A percentile compares a stretch with the other conserved stretches of the same genome.
Conservation (phyloP, 805 yeast genomes). For the Schwanniomyces sp. region DNA sequence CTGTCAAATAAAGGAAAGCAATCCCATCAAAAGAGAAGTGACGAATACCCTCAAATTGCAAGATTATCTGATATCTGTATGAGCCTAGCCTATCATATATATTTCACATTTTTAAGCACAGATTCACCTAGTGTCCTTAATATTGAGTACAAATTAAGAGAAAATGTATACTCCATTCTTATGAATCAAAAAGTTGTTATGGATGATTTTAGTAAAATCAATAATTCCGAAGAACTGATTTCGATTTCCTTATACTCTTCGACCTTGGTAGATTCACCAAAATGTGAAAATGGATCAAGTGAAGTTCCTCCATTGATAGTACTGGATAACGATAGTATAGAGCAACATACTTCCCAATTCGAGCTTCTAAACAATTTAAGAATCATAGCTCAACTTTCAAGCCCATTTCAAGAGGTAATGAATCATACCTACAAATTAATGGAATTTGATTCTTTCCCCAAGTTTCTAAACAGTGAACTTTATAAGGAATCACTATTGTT, state of each 20-base stretch:
- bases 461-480: slow-evolving; percentile 46
- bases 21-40: not conserved
- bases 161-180: slow-evolving; percentile 33
- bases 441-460: slow-evolving; percentile 74
- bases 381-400: slow-evolving; percentile 14
- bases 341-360: slow-evolving; percentile 8
- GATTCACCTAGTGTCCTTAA: slow-evolving; percentile 74
- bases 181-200: slow-evolving; percentile 1
- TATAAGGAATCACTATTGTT: slow-evolving; percentile 13
- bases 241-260: not conserved
- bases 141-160: slow-evolving; percentile 55
- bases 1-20: slow-evolving; percentile 12
- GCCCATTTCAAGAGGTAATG: slow-evolving; percentile 50
- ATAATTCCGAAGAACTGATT: not conserved
- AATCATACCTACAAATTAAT: slow-evolving; percentile 54
- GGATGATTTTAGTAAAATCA: too few relatives aligned
- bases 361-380: slow-evolving; percentile 3
- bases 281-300: not conserved
- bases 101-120: slow-evolving; percentile 59
- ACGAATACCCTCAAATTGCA: slow-evolving; percentile 1
- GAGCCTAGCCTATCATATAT: slow-evolving; percentile 62
- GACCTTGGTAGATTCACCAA: not conserved
- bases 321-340: not conserved
- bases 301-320: not conserved
- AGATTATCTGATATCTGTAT: slow-evolving; percentile 53